phyloP scores from a whole-genome alignment of 345 rosid species.

The Eucalyptus viminalis region DNA sequence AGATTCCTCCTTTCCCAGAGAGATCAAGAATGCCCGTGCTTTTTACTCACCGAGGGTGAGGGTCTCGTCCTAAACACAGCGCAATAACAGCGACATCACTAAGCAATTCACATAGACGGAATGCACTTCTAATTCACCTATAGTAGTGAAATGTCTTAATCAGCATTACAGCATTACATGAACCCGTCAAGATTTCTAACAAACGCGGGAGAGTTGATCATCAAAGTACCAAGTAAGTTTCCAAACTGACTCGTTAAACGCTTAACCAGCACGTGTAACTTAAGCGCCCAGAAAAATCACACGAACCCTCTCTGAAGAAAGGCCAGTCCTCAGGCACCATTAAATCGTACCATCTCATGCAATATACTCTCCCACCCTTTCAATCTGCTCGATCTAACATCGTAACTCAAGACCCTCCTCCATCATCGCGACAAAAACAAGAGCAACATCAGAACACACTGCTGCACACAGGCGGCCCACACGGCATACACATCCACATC shows the following conservation, averaged over 20 bases:
- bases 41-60: constrained; percentile 48
- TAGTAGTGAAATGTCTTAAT: neutral
- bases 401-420: too few species aligned
- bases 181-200: neutral
- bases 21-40: neutral
- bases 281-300: neutral
- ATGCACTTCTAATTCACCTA: neutral
- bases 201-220: neutral
- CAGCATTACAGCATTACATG: neutral
- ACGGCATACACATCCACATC: too few species aligned
- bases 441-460: too few species aligned
- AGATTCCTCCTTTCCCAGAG: constrained; percentile 38
- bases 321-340: neutral
- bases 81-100: neutral
- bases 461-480: too few species aligned
- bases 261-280: neutral
- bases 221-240: neutral
- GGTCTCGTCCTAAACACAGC: constrained; percentile 22
- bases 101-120: neutral
- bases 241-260: neutral
- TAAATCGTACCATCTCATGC: neutral
- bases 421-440: too few species aligned
- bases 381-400: too few species aligned
- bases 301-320: too few species aligned
- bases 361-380: too few species aligned